These are phyloP conservation scores for Suillus lakei DNA, from an alignment of 768 basidiomycete genomes.

Conservation along the genomic window DNA sequence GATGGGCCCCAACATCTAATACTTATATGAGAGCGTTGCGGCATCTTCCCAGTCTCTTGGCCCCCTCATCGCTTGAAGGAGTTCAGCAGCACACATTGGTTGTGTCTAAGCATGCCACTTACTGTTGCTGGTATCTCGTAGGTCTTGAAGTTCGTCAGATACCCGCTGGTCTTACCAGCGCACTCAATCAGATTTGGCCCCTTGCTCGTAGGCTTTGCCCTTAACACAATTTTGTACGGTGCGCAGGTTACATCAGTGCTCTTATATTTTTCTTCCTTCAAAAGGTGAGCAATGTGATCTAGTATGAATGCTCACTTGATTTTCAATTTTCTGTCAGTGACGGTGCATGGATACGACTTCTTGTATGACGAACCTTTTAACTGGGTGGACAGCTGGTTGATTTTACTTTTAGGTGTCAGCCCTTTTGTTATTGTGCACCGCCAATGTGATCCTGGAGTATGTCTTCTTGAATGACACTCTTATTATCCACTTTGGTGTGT, in stretches of 20 bases:
- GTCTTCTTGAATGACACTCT: conserved; percentile 30
- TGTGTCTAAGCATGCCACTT: conserved; percentile 19
- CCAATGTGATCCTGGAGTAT: conserved; percentile 29
- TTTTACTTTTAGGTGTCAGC: conserved; percentile 20
- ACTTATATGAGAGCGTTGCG: neutral
- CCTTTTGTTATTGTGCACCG: conserved; percentile 27
- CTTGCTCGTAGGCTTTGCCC: conserved; percentile 38
- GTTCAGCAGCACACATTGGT: conserved; percentile 11
- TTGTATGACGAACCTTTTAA: conserved; percentile 18
- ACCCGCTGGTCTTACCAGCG: neutral
- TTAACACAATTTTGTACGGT: conserved; percentile 42
- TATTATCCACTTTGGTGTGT: conserved; percentile 30
- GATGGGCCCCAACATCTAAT: conserved; percentile 1
- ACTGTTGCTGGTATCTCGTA: conserved; percentile 28
- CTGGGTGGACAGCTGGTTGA: neutral
- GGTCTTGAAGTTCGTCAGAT: conserved; percentile 10
- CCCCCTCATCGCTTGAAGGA: conserved; percentile 14
- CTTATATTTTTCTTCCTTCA: conserved; percentile 34
- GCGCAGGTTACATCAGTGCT: conserved; percentile 39
- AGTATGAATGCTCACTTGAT: neutral
- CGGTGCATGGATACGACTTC: conserved; percentile 26
- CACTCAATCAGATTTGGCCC: conserved; percentile 37
- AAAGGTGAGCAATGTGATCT: conserved; percentile 19
- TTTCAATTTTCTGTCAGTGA: conserved; percentile 16
- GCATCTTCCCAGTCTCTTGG: conserved; percentile 14